Evolutionary conservation across 2,329 filamentous ascomycete genomes (phyloP).

Genomic region (Albophoma yamanashiensis): DNA sequence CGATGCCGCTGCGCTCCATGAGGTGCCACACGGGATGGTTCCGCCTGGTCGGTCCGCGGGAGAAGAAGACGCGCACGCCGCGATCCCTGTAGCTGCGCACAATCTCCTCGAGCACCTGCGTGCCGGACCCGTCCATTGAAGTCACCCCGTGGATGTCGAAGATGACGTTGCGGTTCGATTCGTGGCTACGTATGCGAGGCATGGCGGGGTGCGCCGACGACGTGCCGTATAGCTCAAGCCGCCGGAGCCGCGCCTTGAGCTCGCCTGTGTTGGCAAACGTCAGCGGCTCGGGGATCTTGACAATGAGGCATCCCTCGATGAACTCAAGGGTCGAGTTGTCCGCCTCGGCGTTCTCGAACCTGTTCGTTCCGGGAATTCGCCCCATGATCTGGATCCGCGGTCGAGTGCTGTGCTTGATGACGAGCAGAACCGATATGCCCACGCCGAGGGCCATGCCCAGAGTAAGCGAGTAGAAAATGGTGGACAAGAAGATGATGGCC

Average conservation of each 20-base stretch:
- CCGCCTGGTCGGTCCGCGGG: constrained; percentile 37
- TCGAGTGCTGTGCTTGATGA: constrained; percentile 83
- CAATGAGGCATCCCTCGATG: constrained; percentile 83
- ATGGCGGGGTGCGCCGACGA: constrained; percentile 75
- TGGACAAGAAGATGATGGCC: constrained; percentile 80
- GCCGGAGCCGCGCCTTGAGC: constrained; percentile 69
- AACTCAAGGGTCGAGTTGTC: constrained; percentile 70
- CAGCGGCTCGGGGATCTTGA: constrained; percentile 93
- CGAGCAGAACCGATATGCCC: constrained; percentile 76
- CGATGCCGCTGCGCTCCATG: constrained; percentile 72
- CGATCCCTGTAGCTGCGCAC: constrained; percentile 68
- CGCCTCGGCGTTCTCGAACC: constrained; percentile 76
- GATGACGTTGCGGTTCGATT: constrained; percentile 83
- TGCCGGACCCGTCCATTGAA: constrained; percentile 82
- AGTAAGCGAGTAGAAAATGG: constrained; percentile 90
- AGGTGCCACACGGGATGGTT: constrained; percentile 54
- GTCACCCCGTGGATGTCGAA: constrained; percentile 99
- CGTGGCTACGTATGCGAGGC: constrained; percentile 64
- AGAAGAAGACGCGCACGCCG: constrained; percentile 70
- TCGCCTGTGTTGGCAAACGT: constrained; percentile 97
- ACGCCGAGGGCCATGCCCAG: constrained; percentile 91
- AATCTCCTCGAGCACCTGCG: constrained; percentile 86
- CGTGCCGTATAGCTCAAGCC: constrained; percentile 87
- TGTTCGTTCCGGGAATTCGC: constrained; percentile 70
- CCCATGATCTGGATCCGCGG: constrained; percentile 95